Base-by-base conservation (phyloP, 2,329 filamentous ascomycete genomes). In the Fusarium sp. region DNA sequence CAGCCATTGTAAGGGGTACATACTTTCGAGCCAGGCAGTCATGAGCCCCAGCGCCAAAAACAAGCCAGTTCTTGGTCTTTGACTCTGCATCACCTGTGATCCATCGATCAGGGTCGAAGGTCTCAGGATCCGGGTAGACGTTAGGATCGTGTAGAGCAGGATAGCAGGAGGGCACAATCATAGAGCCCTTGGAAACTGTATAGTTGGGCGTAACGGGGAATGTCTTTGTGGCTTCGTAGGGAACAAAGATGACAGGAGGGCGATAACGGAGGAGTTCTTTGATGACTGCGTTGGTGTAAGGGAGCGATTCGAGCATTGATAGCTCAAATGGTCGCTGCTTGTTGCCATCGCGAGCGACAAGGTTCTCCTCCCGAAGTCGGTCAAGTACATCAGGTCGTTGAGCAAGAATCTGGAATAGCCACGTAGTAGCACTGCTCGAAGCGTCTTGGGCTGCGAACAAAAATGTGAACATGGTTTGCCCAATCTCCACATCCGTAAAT, bases 371-470 rank as follows among this genome's bases (percentile, higher is more conserved):
- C 3, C 83, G 80, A 4, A 86, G 26, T 1, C 78, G 78, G 19
- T 80, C 72, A 0, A 86, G 76, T 0, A 86, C 79, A 43, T 86
- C 84, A 0, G 83, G 83, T 3, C 83, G 71, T 57, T 86, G 83
- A 3, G 84, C 84, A 2, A 85, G 75, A 32, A 84, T 75, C 59
- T 86, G 84, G 73, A 86, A 86, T 0, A 86, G 68, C 83, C 83
- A 86, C 0, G 81, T 86, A 1, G 83, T 85, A 10, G 84, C 79
- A 56, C 83, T 86, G 72, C 83, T 85, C 0, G 82, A 84, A 1
- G 84, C 84, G 65, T 86, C 84, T 58, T 86, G 84, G 0, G 84
- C 84, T 0, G 84, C 84, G 47, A 86, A 86, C 14, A 86, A 75
- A 68, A 86, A 86, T 0, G 83, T 85, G 57, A 86, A 86, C 26